Evolutionary conservation across 306 rosid genomes (phyloP).

Genomic region (Ormosia semicastrata): DNA sequence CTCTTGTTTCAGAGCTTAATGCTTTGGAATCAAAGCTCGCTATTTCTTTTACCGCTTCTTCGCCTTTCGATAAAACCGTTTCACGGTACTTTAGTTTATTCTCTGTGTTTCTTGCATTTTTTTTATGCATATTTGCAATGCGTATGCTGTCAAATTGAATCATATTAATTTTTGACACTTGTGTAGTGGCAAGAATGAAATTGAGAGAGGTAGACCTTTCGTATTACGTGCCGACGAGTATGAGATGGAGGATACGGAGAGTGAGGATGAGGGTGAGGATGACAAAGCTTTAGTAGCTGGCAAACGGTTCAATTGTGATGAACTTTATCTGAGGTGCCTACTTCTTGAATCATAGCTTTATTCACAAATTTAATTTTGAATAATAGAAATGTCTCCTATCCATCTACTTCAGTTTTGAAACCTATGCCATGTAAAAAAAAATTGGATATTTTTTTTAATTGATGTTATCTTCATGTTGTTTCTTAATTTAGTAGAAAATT

Average conservation of each 20-base stretch:
- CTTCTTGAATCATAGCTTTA: constrained; percentile 5
- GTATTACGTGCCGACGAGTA: constrained; percentile 55
- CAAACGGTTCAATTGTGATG: constrained; percentile 55
- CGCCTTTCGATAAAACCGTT: constrained; percentile 35
- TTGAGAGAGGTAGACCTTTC: constrained; percentile 47
- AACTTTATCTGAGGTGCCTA: constrained; percentile 58
- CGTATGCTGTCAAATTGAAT: constrained; percentile 1
- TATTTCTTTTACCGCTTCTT: constrained; percentile 38
- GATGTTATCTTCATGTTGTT: constrained; percentile 5
- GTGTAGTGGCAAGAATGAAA: constrained; percentile 32
- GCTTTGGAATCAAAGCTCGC: constrained; percentile 56
- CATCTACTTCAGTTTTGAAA: neutral
- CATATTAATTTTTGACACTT: neutral
- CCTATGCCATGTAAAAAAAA: neutral
- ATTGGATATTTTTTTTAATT: neutral
- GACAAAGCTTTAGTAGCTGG: constrained; percentile 29
- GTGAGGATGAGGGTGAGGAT: constrained; percentile 46
- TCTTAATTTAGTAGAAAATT: neutral
- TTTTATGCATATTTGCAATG: neutral
- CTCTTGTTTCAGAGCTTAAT: constrained; percentile 61
- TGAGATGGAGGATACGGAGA: constrained; percentile 49
- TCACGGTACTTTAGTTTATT: constrained; percentile 44
- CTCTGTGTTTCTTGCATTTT: neutral
- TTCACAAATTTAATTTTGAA: neutral
- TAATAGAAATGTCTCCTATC: neutral